Evolutionary conservation across 2,329 filamentous ascomycete species (phyloP), one percentile per base, ranked within the genome.

Genomic region (Epicoccum sorghinum): DNA sequence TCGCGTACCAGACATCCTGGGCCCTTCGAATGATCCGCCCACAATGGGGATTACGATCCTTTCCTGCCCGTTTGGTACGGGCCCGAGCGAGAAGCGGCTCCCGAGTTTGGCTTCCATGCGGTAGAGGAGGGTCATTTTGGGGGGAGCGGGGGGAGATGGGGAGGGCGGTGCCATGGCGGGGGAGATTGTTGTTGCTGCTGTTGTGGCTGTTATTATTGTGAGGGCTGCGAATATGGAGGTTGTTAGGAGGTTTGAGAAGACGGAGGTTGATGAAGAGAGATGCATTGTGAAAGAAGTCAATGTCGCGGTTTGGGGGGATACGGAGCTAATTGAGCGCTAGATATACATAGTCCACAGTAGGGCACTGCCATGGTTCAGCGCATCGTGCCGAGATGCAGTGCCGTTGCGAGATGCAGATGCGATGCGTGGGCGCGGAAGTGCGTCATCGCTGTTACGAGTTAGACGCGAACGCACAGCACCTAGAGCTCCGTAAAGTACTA

Each of bases 11-110:
- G 58, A 64, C 10, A 71, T 36, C 22, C 43, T 57, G 0, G 66
- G 67, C 1, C 68, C 68, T n/a, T 62, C 64, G 58, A 71, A 70
- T 1, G 58, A 66, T 6, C 68, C 67, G n/a, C 67, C 66, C 4
- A 65, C 54, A 42, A 71, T 70, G 7, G 68, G 67, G 13, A 70
- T 69, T 9, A 68, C 65, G 13, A 64, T 58, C 25, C 68, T 65
- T 27, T 63, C 58, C 30, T 65, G 33, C 14, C 66, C 65, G 4
- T 41, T 65, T 0, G 65, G 66, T 1, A 67, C 51, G 4, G 60
- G 46, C 3, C 58, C 58, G 3, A 69, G 33, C 2, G 64, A 65
- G 24, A 69, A 68, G 5, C 62, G 40, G 1, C 63, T 49, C 8
- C 65, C 64, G 1, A 69, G 58, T 1, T 58, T 42, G 1, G 58